phyloP scores from a whole-genome alignment of 345 rosid genomes.

The Gossypium rotundifolium region DNA sequence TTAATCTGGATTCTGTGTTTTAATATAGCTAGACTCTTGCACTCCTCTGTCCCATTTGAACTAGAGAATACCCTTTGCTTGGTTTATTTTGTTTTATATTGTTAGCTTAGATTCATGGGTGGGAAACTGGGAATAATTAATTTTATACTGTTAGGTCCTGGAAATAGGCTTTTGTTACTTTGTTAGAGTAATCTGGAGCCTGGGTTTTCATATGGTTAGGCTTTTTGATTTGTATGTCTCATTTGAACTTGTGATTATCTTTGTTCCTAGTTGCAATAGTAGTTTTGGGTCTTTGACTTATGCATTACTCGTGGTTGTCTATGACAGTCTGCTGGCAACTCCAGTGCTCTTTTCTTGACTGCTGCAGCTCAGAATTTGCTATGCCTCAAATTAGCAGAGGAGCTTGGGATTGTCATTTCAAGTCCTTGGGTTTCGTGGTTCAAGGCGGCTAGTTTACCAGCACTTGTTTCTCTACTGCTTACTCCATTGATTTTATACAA shows the following conservation, averaged over 20 bases:
- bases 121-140: not conserved
- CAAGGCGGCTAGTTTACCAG: constrained; percentile 89
- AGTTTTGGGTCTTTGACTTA: constrained; percentile 16
- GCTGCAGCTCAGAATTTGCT: constrained; percentile 95
- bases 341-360: constrained; percentile 95
- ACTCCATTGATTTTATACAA: constrained; percentile 76
- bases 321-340: constrained; percentile 71
- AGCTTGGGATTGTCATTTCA: constrained; percentile 74
- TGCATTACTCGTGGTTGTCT: constrained; percentile 24
- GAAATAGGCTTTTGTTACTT: not conserved
- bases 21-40: not conserved
- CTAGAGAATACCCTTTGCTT: not conserved
- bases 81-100: not conserved
- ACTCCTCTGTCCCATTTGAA: not conserved
- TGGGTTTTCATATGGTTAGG: not conserved
- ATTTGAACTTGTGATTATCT: not conserved
- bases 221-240: not conserved
- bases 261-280: not conserved
- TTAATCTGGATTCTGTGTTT: not conserved
- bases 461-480: constrained; percentile 56
- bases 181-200: not conserved
- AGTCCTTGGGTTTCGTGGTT: constrained; percentile 97
- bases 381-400: constrained; percentile 91
- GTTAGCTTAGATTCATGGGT: not conserved
- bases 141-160: not conserved